Evolutionary conservation across 2,329 filamentous ascomycete species (phyloP).

Genomic region (Penicillium sp.): DNA sequence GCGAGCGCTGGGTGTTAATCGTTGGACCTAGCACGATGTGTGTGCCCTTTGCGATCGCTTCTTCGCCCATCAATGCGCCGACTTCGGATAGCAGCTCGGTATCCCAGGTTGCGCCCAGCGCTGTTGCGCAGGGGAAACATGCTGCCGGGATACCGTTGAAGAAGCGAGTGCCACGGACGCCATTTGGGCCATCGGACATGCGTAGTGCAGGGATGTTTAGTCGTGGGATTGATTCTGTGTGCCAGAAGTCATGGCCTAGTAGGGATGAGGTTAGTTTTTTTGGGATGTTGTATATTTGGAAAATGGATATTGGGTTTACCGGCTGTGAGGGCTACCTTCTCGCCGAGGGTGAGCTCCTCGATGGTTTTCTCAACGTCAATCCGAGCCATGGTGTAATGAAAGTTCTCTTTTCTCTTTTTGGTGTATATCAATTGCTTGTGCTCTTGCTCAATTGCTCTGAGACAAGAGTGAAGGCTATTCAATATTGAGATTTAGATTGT

Average conservation of each 20-base stretch:
- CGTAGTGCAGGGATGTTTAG: slow-evolving; percentile 66
- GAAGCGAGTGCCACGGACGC: slow-evolving; percentile 66
- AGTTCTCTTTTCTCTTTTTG: not conserved
- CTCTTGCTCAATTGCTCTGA: not conserved
- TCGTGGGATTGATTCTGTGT: slow-evolving; percentile 62
- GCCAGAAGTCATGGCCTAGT: slow-evolving; percentile 62
- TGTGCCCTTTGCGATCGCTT: slow-evolving; percentile 70
- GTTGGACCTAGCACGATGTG: slow-evolving; percentile 74
- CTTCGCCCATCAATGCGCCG: slow-evolving; percentile 68
- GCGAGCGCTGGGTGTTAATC: slow-evolving; percentile 78
- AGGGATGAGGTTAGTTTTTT: not conserved
- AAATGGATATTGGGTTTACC: slow-evolving; percentile 27
- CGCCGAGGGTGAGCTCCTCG: slow-evolving; percentile 54
- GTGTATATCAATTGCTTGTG: not conserved
- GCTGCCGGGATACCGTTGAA: slow-evolving; percentile 70
- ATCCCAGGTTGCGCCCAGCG: slow-evolving; percentile 78
- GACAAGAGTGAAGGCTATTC: not conserved
- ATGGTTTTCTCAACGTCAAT: slow-evolving; percentile 52
- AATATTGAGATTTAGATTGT: not conserved
- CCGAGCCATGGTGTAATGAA: slow-evolving; percentile 30
- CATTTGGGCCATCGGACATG: slow-evolving; percentile 69
- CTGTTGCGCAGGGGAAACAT: slow-evolving; percentile 76
- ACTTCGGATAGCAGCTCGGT: slow-evolving; percentile 66
- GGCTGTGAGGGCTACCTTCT: slow-evolving; percentile 53
- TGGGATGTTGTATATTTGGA: slow-evolving; percentile 6